A percentile compares a stretch with the other conserved stretches of the same genome.
phyloP scores from a whole-genome alignment of 2,329 filamentous ascomycete species.

The Alternaria solani region DNA sequence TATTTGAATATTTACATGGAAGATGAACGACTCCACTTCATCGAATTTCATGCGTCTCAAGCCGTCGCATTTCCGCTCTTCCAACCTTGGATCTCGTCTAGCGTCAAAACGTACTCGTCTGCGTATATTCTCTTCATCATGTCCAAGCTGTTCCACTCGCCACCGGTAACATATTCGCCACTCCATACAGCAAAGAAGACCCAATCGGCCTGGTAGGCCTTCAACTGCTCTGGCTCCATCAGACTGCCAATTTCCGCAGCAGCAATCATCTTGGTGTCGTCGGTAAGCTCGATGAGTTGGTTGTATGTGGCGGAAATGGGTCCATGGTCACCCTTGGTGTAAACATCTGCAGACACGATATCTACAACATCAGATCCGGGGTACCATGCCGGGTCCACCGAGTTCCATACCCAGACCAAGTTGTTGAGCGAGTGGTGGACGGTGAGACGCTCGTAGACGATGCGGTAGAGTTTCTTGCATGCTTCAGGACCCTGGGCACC shows the following conservation, averaged over 20 bases:
- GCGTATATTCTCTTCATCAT: constrained; percentile 51
- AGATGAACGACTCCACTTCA: not conserved
- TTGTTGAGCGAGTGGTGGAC: constrained; percentile 58
- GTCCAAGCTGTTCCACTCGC: constrained; percentile 53
- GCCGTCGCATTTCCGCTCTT: not conserved
- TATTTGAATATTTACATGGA: not conserved
- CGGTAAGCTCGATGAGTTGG: constrained; percentile 53
- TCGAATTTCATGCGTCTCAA: not conserved
- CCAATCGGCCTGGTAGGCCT: constrained; percentile 59
- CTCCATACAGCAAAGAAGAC: constrained; percentile 59
- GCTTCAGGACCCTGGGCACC: constrained; percentile 58
- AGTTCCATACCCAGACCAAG: constrained; percentile 63
- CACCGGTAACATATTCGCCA: constrained; percentile 55
- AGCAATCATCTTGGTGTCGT: constrained; percentile 59
- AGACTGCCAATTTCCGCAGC: constrained; percentile 59
- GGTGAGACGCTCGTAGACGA: constrained; percentile 58
- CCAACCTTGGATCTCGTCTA: constrained; percentile 44
- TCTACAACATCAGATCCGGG: constrained; percentile 58
- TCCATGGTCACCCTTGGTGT: constrained; percentile 55
- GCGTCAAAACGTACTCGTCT: constrained; percentile 38
- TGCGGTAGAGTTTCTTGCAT: constrained; percentile 54
- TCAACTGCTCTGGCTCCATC: constrained; percentile 53
- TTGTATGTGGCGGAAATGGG: constrained; percentile 58
- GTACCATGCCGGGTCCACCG: constrained; percentile 57
- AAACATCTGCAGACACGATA: constrained; percentile 58